Evolutionary conservation across 2,329 filamentous ascomycete genomes (phyloP), one percentile per base, ranked within the genome.

Genomic region (Fusarium sp.): DNA sequence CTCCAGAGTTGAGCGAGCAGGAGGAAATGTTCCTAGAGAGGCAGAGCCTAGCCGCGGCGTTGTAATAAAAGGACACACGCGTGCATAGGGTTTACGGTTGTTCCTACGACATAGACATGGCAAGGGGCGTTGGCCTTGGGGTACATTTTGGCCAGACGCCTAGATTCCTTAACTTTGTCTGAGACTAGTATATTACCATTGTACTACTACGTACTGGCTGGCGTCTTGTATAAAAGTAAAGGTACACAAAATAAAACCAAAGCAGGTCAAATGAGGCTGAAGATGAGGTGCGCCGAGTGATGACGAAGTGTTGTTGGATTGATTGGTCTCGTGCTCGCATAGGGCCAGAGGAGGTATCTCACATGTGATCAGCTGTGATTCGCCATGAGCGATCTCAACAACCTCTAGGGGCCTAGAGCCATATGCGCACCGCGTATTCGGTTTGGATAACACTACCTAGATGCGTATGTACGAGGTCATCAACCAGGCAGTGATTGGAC

Each of bases 371-470:
- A 16, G 34, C 30, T 23, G 50, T 13, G 8, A 23, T 23, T 23
- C 23, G 41, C 37, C 6, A 10, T 47, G 50, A 53, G n/a, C 23
- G 36, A 28, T 28, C 28, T 18, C 34, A 40, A 50, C n/a, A 57
- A 57, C 37, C 11, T 8, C 7, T 16, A 28, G 18, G n/a, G n/a
- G 18, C 41, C n/a, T 43, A 18, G 12, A 48, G 64, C 63, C 63
- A 66, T 51, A 64, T 67, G 68, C 40, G 43, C 67, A 18, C 8
- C 53, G 53, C 67, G 67, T 70, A 70, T 70, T 70, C 67, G 63
- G 64, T 63, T 70, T 62, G 62, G n/a, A 6, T n/a, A 52, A 56
- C 15, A 60, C 57, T 54, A 71, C 43, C 6, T 37, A 36, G 11
- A 62, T 34, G 64, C 50, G 53, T 48, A 47, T n/a, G 46, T 34